Base-by-base conservation (phyloP, 805 yeast species). In the Saccharomycopsis fodiens region DNA sequence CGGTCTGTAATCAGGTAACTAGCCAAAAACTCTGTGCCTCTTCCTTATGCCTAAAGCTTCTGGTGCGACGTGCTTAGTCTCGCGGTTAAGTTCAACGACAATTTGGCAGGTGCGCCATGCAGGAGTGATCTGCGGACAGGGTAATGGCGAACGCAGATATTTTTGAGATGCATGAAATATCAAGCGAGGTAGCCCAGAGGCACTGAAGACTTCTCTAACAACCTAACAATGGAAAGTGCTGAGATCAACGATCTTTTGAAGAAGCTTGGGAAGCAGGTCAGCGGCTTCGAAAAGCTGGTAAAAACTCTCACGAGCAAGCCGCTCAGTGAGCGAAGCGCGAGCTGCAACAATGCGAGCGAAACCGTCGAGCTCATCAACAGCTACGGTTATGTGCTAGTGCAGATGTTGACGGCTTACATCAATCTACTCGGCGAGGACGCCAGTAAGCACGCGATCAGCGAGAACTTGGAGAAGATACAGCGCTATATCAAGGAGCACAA, bases 281-380 rank as follows among this genome's bases (percentile, higher is more conserved):
- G 7, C 12, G 36, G 15, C 15, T 15, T 32, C 15, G 36, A 32
- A 10, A 32, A 32, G 12, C 20, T 10, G 17, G 21, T 44, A 5
- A 44, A 39, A 19, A 16, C 27, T 25, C 38, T 47, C 13, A 16
- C 20, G 3, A 31, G 42, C 17, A 44, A 39, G 23, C 25, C 51
- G 8, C 22, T 47, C n/a, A 47, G 35, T 15, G 51, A 47, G 36
- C 20, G 48, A 16, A 25, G 44, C 6, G 23, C 47, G 10, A 30
- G 23, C 19, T 34, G 38, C 23, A 30, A 37, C 19, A 29, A 32
- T 10, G 20, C 44, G 8, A 23, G 23, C 12, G 44, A 45, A 16
- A 30, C 23, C 2, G 47, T 47, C 23, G 35, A 47, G 27, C 21
- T 44, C 25, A 34, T 44, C 4, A 44, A 47, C 22, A 35, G 41